Conservation (phyloP, 495 filamentous ascomycete species). For the Opeltia flavorubescens region DNA sequence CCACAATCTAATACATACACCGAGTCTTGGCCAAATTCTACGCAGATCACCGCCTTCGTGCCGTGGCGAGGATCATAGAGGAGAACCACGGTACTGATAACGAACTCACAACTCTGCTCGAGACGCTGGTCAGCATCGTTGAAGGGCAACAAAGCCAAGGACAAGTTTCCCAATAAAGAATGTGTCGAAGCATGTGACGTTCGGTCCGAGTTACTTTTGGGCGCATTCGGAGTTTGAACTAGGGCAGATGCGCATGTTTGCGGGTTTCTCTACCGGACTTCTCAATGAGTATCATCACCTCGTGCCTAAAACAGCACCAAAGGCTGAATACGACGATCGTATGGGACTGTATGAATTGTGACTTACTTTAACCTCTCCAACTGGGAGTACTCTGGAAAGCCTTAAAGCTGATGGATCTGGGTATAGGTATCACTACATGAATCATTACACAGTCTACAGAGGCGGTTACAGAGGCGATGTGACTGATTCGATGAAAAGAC, state of each 20-base stretch:
- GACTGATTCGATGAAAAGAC: no score
- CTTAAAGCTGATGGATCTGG: no score
- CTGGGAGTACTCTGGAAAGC: no score
- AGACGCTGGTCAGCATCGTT: slow-evolving; percentile 43
- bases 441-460: no score
- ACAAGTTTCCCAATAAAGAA: slow-evolving; percentile 39
- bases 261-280: slow-evolving; percentile 62
- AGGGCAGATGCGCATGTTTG: slow-evolving; percentile 94
- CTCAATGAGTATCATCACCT: slow-evolving; percentile 55
- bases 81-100: slow-evolving; percentile 48
- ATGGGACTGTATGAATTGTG: no score
- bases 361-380: no score
- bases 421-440: no score
- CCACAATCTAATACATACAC: no score
- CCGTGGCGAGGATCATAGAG: slow-evolving; percentile 44
- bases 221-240: slow-evolving; percentile 78
- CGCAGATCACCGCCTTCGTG: slow-evolving; percentile 53
- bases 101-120: slow-evolving; percentile 45
- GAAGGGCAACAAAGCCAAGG: slow-evolving; percentile 67
- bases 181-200: slow-evolving; percentile 61
- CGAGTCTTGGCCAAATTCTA: slow-evolving; percentile 86
- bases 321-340: slow-evolving; percentile 72
- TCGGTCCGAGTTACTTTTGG: slow-evolving; percentile 66
- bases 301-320: slow-evolving; percentile 66
- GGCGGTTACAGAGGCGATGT: no score